A percentile compares a stretch with the other conserved stretches of the same genome.
These are phyloP conservation scores for Linnemannia schmuckeri DNA, from an alignment of 192 early-diverging fungal species.

Conservation along the genomic window DNA sequence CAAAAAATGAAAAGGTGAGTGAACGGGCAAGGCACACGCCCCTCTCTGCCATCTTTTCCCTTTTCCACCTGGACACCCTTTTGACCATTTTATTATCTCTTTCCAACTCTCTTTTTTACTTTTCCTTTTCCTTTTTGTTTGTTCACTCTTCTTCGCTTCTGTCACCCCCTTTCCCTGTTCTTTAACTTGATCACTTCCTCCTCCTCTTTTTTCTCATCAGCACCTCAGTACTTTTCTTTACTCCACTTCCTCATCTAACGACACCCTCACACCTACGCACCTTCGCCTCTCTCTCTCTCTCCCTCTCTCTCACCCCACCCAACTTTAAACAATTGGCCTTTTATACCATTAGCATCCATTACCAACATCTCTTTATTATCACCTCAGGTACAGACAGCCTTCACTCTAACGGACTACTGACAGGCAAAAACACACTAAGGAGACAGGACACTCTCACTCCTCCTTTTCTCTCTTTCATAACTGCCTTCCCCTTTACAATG, in stretches of 20 bases:
- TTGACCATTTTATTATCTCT: too few relatives aligned
- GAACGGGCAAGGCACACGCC: too few relatives aligned
- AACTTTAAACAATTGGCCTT: neutral
- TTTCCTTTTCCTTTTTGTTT: neutral
- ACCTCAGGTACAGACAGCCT: neutral
- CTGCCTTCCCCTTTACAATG: neutral
- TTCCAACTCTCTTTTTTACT: too few relatives aligned
- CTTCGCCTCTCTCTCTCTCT: neutral
- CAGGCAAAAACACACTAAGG: neutral
- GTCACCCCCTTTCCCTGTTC: neutral
- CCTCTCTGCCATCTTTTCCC: neutral
- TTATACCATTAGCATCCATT: neutral
- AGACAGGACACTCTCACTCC: slow-evolving; percentile 10
- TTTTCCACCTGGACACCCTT: neutral
- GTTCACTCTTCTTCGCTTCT: neutral
- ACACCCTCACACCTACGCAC: neutral
- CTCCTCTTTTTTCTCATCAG: neutral
- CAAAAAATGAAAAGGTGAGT: too few relatives aligned
- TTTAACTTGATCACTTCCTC: neutral
- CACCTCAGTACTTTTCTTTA: neutral
- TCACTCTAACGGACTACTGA: neutral
- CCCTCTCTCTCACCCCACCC: too few relatives aligned
- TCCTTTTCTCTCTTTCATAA: too few relatives aligned
- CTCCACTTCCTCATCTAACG: neutral
- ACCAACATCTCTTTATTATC: neutral